Base-by-base conservation (phyloP, 2,329 filamentous ascomycete species). In the Trichoderma citrinoviride region DNA sequence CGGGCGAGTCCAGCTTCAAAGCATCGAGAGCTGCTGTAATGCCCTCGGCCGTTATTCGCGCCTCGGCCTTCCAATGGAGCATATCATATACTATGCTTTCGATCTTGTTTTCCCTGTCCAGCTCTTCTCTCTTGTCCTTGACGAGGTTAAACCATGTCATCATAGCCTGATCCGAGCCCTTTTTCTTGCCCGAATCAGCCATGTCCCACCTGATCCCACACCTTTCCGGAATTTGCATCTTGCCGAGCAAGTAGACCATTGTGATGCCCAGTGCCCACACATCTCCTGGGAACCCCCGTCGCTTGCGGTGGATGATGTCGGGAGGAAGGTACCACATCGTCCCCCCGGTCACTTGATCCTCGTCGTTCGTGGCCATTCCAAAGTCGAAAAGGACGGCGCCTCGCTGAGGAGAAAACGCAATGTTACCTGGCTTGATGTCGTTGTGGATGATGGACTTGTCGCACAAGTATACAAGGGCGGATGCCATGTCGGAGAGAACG, bases 311-410 rank as follows among this genome's bases (percentile, higher is more conserved):
- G 1, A 55, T 7, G 5, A 56, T 23, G 3, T 63, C 61, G 8
- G 61, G 61, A 23, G 61, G 61, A 19, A 63, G 12, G 19, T 63
- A 63, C 61, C 50, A 58, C n/a, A 41, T 15, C 7, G 60, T 33
- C 3, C 60, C 60, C 15, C 60, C 60, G 1, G 25, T 14, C 3
- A 7, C 29, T 63, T 33, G 5, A 15, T 5, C 23, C 8, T 50
- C 25, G 4, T 5, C 1, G 1, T 1, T 6, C 2, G 27, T 40
- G 23, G 58, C 47, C n/a, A 53, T 23, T 19, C 60, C 60, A 40
- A 63, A 63, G 44, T 63, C 50, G 14, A 63, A 14, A 40, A 63
- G 50, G 7, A 68, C 66, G 25, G 65, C 67, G 29, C 68, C 67
- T 37, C 64, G 67, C 1, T 17, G 8, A 27, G 52, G 33, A 21